These are phyloP conservation scores for Davidsoniella virescens DNA, from an alignment of 2,329 filamentous ascomycete species.

Conservation along the genomic window DNA sequence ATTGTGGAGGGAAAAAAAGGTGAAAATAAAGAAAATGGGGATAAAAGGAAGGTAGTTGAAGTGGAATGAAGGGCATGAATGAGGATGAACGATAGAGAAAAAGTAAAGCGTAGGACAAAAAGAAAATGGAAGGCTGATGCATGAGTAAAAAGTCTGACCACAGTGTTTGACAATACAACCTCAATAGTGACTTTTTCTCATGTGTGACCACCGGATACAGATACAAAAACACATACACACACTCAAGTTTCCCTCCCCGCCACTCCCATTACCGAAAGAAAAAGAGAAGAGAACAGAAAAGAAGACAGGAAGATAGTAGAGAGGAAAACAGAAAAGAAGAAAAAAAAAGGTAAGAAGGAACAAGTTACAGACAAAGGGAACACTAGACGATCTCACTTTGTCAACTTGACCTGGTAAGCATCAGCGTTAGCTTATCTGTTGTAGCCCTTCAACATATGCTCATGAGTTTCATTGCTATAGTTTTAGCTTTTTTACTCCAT, in stretches of 20 bases:
- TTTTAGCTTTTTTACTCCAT: slow-evolving; percentile 11
- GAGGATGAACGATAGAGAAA: neutral
- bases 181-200: neutral
- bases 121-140: neutral
- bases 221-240: neutral
- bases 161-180: neutral
- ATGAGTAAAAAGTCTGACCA: neutral
- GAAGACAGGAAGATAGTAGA: neutral
- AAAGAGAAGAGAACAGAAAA: neutral
- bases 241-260: neutral
- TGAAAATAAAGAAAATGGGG: too few relatives aligned
- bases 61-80: neutral
- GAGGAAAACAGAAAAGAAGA: neutral
- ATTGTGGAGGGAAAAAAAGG: too few relatives aligned
- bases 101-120: neutral
- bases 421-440: too few relatives aligned
- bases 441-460: neutral
- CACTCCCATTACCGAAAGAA: neutral
- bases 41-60: too few relatives aligned
- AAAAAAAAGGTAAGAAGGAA: neutral
- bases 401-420: too few relatives aligned
- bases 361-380: too few relatives aligned
- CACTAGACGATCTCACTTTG: too few relatives aligned
- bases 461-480: slow-evolving; percentile 14
- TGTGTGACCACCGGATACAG: too few relatives aligned